These are phyloP conservation scores for Tranzscheliella williamsii DNA, from an alignment of 1,284 basidiomycete genomes.

Conservation along the genomic window DNA sequence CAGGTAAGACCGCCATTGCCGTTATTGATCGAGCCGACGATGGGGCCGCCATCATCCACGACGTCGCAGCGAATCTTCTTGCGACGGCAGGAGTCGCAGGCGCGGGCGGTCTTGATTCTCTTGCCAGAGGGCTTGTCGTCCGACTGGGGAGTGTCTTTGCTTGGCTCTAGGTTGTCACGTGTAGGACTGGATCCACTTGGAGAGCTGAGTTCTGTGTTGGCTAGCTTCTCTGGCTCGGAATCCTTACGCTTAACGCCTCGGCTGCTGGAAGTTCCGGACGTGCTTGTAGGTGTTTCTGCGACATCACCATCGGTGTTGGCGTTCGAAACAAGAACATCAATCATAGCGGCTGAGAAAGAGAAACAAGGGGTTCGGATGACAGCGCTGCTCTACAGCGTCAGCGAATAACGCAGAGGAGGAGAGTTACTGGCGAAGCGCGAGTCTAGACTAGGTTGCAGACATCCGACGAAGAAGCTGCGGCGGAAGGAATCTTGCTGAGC, in stretches of 20 bases:
- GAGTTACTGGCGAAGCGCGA: too few relatives aligned
- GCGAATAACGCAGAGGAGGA: too few relatives aligned
- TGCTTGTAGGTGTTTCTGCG: not conserved
- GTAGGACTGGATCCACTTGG: not conserved
- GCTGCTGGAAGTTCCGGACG: not conserved
- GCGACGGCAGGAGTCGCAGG: conserved; percentile 86
- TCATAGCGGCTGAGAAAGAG: too few relatives aligned
- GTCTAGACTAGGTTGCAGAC: too few relatives aligned
- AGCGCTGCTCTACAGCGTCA: too few relatives aligned
- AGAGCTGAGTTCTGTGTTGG: not conserved
- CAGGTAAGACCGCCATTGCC: conserved; percentile 47
- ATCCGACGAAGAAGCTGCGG: too few relatives aligned
- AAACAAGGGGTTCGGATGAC: too few relatives aligned
- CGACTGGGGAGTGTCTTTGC: conserved; percentile 8
- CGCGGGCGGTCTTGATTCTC: conserved; percentile 84
- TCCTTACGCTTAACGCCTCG: not conserved
- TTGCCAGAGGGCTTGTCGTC: conserved; percentile 63
- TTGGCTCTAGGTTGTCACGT: conserved; percentile 1
- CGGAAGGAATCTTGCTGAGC: too few relatives aligned
- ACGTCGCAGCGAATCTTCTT: conserved; percentile 79
- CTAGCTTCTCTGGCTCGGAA: not conserved
- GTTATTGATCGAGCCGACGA: conserved; percentile 39
- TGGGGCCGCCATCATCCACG: conserved; percentile 54
- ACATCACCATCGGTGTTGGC: not conserved
- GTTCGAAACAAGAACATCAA: not conserved